Percentiles rank a stretch among this genome's conserved stretches.
These are phyloP conservation scores for Tetrahymena thermophila DNA, from an alignment of 73 alveolate species.

Conservation along the genomic window DNA sequence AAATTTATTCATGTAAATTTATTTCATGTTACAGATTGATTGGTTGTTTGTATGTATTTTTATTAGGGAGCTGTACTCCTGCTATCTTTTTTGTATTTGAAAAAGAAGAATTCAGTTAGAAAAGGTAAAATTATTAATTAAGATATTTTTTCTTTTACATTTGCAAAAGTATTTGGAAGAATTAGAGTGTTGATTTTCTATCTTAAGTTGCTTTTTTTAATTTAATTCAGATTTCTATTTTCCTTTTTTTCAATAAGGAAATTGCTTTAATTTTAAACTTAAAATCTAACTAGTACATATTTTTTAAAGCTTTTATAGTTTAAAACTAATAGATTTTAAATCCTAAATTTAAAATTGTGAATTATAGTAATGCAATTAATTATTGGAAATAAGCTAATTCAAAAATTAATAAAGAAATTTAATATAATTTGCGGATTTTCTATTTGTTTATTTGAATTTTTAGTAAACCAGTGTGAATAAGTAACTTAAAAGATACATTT, in stretches of 20 bases:
- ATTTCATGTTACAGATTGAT: too few species aligned
- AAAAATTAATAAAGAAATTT: background rate
- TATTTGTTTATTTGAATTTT: background rate
- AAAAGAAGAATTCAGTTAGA: background rate
- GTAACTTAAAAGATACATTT: background rate
- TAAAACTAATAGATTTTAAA: background rate
- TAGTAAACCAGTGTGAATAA: background rate
- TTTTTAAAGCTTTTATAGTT: background rate
- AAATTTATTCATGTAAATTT: too few species aligned
- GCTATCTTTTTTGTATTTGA: background rate
- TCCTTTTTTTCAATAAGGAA: background rate
- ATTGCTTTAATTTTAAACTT: background rate
- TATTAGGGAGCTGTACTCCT: background rate
- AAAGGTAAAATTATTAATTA: background rate
- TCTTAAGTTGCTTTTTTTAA: background rate
- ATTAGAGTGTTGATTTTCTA: background rate
- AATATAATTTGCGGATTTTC: background rate
- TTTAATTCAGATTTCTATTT: background rate
- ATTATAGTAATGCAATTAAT: background rate
- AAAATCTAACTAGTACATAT: background rate
- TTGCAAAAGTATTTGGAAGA: background rate
- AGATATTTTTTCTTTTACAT: background rate
- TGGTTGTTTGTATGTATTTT: background rate
- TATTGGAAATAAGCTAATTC: background rate
- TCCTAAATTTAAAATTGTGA: background rate